Evolutionary conservation across 495 filamentous ascomycete species (phyloP), one percentile per base, ranked within the genome.

Genomic region (Penicillium ucsense): DNA sequence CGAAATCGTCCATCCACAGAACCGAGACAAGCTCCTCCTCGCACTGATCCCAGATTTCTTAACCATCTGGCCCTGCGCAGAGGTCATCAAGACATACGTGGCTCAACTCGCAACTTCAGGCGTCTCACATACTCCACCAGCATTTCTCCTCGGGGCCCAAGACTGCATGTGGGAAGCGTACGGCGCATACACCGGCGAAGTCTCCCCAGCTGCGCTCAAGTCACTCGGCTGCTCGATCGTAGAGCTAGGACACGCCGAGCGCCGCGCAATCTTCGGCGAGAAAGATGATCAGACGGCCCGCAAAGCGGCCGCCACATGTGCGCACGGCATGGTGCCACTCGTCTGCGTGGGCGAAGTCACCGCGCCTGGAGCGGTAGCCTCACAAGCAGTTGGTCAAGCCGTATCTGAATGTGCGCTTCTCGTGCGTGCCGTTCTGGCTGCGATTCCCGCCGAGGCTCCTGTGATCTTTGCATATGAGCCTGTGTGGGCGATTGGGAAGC

Each of bases 391-490:
- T 11, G 77, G 73, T 0, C 49, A 66, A 20, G 87, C 87, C 0
- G 73, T 84, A 1, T 47, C 68, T 4, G 85, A 89, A 62, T 87
- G 84, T 47, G 66, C 67, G 31, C 61, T 66, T 11, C 84, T 90
- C 50, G 72, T 92, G 9, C 68, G 69, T 20, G 68, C 76, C 3
- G 79, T 85, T 6, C 55, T 92, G 11, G 64, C 64, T 9, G 76
- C 70, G 0, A 65, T 89, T 27, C 73, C 77, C 0, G 64, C 57
- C 3, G 70, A 79, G 7, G 75, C 75, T 2, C 79, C 88, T n/a
- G 76, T 91, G 12, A 80, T 90, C 9, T 73, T 92, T 35, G 88
- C 87, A 3, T 94, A 94, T 60, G 88, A 94, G 69, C 88, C 88
- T 8, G 85, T 91, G 1, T 94, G 88, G 88, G 88, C 87, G 0